These are phyloP conservation scores for Fusarium burgessii DNA, from an alignment of 2,329 filamentous ascomycete genomes.

Conservation along the genomic window DNA sequence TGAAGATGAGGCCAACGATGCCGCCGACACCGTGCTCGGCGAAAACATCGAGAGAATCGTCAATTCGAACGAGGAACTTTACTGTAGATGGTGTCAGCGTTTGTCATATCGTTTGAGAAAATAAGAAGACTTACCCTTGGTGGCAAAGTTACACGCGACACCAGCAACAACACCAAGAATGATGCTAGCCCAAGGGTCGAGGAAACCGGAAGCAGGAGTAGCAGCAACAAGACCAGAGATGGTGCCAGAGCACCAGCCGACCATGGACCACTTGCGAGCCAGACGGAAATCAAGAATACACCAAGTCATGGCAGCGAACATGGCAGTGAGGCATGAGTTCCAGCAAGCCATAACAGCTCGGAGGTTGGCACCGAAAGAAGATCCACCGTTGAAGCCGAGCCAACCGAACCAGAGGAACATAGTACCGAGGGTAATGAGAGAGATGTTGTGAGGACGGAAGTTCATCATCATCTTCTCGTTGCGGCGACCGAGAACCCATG, in stretches of 20 bases:
- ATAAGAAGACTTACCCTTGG: conserved; percentile 60
- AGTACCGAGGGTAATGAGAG: conserved; percentile 94
- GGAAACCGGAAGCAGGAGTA: conserved; percentile 76
- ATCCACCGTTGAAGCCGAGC: conserved; percentile 98
- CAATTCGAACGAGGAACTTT: conserved; percentile 73
- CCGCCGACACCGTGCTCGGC: conserved; percentile 78
- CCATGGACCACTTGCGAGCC: conserved; percentile 90
- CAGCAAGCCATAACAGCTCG: conserved; percentile 96
- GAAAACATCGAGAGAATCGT: conserved; percentile 79
- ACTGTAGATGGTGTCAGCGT: conserved; percentile 51
- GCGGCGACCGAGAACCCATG: conserved; percentile 92
- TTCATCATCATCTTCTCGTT: conserved; percentile 99
- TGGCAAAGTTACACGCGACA: conserved; percentile 75
- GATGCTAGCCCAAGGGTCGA: conserved; percentile 75
- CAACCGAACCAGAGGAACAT: conserved; percentile 98
- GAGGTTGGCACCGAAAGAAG: conserved; percentile 91
- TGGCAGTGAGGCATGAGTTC: conserved; percentile 95
- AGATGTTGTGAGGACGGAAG: conserved; percentile 99
- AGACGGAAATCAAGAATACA: conserved; percentile 95
- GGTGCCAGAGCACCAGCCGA: conserved; percentile 78
- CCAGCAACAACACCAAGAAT: conserved; percentile 75
- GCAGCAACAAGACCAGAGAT: conserved; percentile 79
- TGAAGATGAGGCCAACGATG: conserved; percentile 78
- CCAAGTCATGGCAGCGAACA: conserved; percentile 94
- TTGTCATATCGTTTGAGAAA: neutral